Evolutionary conservation across 2,329 filamentous ascomycete genomes (phyloP).

Genomic region (Aspergillus ibericus): DNA sequence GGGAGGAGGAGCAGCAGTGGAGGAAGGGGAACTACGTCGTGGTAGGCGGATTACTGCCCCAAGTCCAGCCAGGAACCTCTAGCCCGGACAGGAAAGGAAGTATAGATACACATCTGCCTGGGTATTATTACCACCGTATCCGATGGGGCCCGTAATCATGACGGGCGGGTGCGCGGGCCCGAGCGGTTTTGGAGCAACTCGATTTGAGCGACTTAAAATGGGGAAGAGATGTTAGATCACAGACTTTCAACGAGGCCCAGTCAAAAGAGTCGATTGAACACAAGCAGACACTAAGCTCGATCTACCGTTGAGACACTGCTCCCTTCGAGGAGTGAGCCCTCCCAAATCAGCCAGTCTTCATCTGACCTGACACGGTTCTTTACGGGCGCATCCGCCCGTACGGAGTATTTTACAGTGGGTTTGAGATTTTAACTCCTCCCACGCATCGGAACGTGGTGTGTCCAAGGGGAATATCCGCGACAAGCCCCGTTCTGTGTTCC

Average conservation of each 20-base stretch:
- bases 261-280: too few relatives aligned
- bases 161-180: constrained; percentile 17
- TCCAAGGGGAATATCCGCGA: background rate
- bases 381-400: background rate
- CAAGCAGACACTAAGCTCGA: too few relatives aligned
- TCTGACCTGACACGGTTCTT: background rate
- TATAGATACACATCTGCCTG: constrained; percentile 1
- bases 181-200: constrained; percentile 12
- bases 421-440: background rate
- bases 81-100: background rate
- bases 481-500: background rate
- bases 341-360: too few relatives aligned
- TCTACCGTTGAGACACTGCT: too few relatives aligned
- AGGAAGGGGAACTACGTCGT: constrained; percentile 3
- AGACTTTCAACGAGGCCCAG: too few relatives aligned
- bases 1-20: constrained; percentile 7
- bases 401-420: background rate
- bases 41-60: background rate
- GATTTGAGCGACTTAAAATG: background rate
- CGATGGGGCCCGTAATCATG: constrained; percentile 10
- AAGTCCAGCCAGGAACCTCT: background rate
- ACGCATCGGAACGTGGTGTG: background rate
- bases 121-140: background rate
- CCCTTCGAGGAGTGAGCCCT: too few relatives aligned
- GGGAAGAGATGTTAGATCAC: background rate